Evolutionary conservation across 768 basidiomycete genomes (phyloP).

Genomic region (Boletus fagicola): DNA sequence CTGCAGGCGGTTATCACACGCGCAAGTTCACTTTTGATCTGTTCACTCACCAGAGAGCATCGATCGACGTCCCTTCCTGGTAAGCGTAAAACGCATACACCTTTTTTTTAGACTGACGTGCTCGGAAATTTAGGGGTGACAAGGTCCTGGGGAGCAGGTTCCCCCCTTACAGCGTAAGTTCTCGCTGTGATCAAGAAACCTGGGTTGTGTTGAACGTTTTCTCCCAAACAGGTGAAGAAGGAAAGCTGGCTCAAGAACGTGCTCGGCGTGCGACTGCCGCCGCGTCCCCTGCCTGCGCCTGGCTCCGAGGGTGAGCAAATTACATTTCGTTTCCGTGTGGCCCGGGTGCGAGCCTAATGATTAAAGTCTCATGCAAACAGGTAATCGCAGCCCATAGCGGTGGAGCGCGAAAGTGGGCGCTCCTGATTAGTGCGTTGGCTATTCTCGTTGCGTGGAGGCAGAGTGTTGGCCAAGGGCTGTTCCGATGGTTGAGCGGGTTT

Average conservation of each 20-base stretch:
- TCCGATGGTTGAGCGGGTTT: conserved; percentile 3
- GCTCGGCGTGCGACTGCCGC: conserved; percentile 20
- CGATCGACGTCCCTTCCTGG: conserved; percentile 44
- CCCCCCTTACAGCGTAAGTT: conserved; percentile 30
- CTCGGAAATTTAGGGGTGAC: conserved; percentile 21
- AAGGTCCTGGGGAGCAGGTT: conserved; percentile 27
- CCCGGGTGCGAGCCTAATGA: conserved; percentile 14
- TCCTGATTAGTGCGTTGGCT: conserved; percentile 9
- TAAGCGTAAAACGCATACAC: not conserved
- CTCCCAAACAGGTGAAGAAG: conserved; percentile 23
- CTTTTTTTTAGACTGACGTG: not conserved
- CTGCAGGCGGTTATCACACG: conserved; percentile 62
- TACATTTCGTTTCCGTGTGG: not conserved
- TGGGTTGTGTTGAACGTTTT: not conserved
- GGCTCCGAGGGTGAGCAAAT: conserved; percentile 16
- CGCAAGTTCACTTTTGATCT: conserved; percentile 74
- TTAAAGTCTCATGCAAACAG: conserved; percentile 7
- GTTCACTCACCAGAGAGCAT: conserved; percentile 73
- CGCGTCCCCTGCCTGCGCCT: conserved; percentile 16
- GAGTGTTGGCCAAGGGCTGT: not conserved
- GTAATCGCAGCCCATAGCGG: not conserved
- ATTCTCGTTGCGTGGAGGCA: conserved; percentile 4
- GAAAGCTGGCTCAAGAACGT: conserved; percentile 18
- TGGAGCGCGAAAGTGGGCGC: not conserved
- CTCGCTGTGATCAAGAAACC: not conserved